Base-by-base conservation (phyloP, 768 basidiomycete genomes). In the Phylloporus arenicola region DNA sequence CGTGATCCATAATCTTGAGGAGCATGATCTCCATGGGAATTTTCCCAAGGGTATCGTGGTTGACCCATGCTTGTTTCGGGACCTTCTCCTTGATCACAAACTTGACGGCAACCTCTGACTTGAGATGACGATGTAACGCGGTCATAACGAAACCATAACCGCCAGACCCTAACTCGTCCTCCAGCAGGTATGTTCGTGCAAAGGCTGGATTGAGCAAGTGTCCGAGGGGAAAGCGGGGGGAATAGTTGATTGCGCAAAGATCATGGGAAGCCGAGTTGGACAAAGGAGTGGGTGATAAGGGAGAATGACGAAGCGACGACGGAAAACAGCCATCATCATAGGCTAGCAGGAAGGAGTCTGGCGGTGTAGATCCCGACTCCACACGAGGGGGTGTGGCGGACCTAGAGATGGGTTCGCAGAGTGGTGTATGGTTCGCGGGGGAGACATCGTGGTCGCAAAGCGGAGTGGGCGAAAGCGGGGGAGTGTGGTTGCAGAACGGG, bases 131-230 rank as follows among this genome's bases (percentile, higher is more conserved):
- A 62, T 89, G 81, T 31, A 74, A 70, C 10, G 91, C 92, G 3
- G 87, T 86, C 79, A 95, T 88, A 24, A 97, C 94, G 64, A 97
- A 96, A 2, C 93, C 93, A 64, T 93, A 97, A 16, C 93, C 93
- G 39, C 94, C 94, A 10, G 84, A 83, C 37, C 94, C 94, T 22
- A 97, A 76, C 64, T 90, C 85, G 56, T 87, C 88, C 33, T 77
- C 79, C 20, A 88, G 79, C 33, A 72, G 64, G 59, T 88, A 91
- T 42, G 61, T 62, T 37, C 68, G 71, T 43, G 79, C 79, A 58
- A 92, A 92, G 39, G 73, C 70, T 6, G 75, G 61, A 58, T 83
- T 74, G 42, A 92, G 76, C 31, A 62, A 61, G 64, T 92, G 87
- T 1, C 75, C 77, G 4, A 64, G 58, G 1, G 83, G 81, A 60